phyloP scores from a whole-genome alignment of 768 basidiomycete genomes.

The Lentinula lateritia region DNA sequence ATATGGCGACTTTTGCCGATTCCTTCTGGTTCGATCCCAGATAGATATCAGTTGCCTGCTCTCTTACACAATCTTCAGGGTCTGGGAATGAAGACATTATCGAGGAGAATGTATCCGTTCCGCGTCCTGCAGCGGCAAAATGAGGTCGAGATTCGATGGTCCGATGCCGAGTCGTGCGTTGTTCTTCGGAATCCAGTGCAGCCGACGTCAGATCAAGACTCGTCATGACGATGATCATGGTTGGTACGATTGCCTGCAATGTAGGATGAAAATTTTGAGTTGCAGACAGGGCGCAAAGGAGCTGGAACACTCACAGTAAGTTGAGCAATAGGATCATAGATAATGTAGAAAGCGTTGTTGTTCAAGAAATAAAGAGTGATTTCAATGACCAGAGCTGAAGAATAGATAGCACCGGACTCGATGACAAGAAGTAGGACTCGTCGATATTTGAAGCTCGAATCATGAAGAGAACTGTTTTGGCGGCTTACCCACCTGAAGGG shows the following conservation, averaged over 20 bases:
- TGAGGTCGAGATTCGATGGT: conserved; percentile 5
- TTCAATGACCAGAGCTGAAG: conserved; percentile 25
- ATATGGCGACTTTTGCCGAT: not conserved
- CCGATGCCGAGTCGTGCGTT: not conserved
- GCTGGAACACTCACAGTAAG: conserved; percentile 1
- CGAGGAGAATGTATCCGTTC: not conserved
- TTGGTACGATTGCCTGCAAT: conserved; percentile 21
- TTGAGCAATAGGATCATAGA: conserved; percentile 27
- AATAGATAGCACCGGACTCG: conserved; percentile 27
- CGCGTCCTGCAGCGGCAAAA: not conserved
- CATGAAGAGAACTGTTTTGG: conserved; percentile 14
- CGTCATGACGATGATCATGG: conserved; percentile 25
- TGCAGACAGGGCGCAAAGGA: not conserved
- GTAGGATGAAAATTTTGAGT: not conserved
- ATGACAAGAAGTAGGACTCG: conserved; percentile 21
- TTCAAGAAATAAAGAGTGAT: conserved; percentile 27
- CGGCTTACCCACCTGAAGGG: conserved; percentile 3
- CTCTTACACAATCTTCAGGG: not conserved
- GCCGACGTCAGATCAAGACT: conserved; percentile 21
- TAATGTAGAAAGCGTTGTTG: conserved; percentile 28
- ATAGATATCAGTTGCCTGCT: not conserved
- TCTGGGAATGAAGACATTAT: not conserved
- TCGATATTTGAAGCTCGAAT: conserved; percentile 16
- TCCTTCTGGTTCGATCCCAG: not conserved
- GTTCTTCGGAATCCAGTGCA: conserved; percentile 7